Conservation (phyloP, 176 grass and related monocot species). For the Avena eriantha region DNA sequence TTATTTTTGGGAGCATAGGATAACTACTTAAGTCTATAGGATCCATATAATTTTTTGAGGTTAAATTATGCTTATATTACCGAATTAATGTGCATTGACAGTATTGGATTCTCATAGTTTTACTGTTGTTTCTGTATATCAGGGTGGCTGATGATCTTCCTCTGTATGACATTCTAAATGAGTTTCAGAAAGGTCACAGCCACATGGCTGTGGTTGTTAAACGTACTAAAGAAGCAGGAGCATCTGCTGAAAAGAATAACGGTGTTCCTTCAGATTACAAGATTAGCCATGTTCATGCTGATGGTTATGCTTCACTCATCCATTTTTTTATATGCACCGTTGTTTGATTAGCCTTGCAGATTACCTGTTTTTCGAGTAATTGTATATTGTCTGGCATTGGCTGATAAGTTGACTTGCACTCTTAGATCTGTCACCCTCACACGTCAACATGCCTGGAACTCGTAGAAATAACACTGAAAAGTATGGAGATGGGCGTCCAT, state of each 20-base stretch:
- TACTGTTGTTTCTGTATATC: conserved; percentile 42
- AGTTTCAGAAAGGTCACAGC: conserved; percentile 99
- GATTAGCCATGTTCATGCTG: conserved; percentile 52
- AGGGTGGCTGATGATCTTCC: conserved; percentile 96
- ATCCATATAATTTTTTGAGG: neutral
- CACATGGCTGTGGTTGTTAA: conserved; percentile 98
- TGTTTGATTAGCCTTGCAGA: conserved; percentile 31
- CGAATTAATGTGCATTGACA: neutral
- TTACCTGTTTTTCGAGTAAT: conserved; percentile 42
- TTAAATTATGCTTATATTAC: conserved; percentile 13
- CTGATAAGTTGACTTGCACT: conserved; percentile 54
- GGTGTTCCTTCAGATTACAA: conserved; percentile 53
- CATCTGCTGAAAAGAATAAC: conserved; percentile 59
- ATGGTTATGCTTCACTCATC: conserved; percentile 46
- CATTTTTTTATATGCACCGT: conserved; percentile 27
- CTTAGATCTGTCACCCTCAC: conserved; percentile 59
- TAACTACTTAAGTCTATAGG: neutral
- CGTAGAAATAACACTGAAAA: conserved; percentile 69
- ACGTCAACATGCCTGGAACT: conserved; percentile 45
- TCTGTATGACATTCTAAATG: conserved; percentile 98
- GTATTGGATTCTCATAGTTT: conserved; percentile 41
- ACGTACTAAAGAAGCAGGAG: conserved; percentile 56
- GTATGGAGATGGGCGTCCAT: conserved; percentile 57
- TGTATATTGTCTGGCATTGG: conserved; percentile 33
- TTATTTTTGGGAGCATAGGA: neutral